A percentile compares a stretch with the other conserved stretches of the same genome.
Conservation (phyloP, 768 basidiomycete species). For the Amanita exitialis region DNA sequence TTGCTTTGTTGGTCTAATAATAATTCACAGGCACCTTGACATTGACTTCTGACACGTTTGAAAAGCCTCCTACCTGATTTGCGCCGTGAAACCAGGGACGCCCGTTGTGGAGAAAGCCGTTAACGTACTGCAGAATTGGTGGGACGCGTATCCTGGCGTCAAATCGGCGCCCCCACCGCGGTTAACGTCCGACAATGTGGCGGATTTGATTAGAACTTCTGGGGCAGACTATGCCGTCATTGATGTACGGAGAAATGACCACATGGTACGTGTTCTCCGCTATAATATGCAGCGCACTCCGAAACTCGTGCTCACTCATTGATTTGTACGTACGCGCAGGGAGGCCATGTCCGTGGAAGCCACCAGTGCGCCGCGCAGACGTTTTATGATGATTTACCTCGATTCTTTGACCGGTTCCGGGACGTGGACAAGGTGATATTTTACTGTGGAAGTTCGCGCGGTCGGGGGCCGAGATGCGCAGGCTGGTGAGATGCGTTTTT, state of each 20-base stretch:
- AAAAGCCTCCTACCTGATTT: conserved; percentile 37
- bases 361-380: conserved; percentile 38
- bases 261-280: too few relatives aligned
- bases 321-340: conserved; percentile 18
- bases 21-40: conserved; percentile 15
- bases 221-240: conserved; percentile 28
- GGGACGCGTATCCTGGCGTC: conserved; percentile 41
- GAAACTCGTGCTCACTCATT: too few relatives aligned
- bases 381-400: conserved; percentile 33
- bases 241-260: conserved; percentile 30
- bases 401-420: conserved; percentile 16
- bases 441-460: too few relatives aligned
- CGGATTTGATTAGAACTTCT: conserved; percentile 16
- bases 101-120: neutral
- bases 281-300: neutral
- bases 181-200: conserved; percentile 27
- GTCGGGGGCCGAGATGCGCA: too few relatives aligned
- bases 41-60: neutral
- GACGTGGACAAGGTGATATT: conserved; percentile 36
- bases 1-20: conserved; percentile 6
- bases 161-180: conserved; percentile 11
- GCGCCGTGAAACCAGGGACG: conserved; percentile 26
- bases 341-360: conserved; percentile 44
- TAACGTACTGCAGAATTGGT: conserved; percentile 24
- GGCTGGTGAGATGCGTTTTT: too few relatives aligned